Base-by-base conservation (phyloP, 768 basidiomycete genomes). In the Mycena alexandri region DNA sequence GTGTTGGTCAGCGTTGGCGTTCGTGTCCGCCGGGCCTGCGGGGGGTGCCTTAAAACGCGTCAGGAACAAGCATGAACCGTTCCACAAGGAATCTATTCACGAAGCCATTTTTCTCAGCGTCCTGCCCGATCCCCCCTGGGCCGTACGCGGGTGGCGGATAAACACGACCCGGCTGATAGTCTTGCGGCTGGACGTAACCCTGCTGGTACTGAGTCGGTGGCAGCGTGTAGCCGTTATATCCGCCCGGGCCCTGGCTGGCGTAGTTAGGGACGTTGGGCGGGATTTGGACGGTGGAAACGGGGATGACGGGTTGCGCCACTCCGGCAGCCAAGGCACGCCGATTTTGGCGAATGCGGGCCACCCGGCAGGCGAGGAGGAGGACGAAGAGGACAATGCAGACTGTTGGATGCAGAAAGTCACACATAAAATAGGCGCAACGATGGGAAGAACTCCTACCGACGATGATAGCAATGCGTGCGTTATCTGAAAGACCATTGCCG, bases 201-300 rank as follows among this genome's bases (percentile, higher is more conserved):
- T 52, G 50, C 22, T 14, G 41, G 5, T 6, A 13, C 21, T 48
- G 24, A 19, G 48, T 50, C 36, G 51, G 44, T 14, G 61, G 61
- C 11, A 63, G 12, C 10, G 61, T 33, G 33, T 62, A 62, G 12
- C 51, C 51, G 29, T 62, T 62, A 52, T 53, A 62, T 5, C 61
- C 61, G 36, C 60, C 60, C 16, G 50, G 60, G 8, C 60, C 60
- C 41, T 61, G 59, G 2, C 17, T 11, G 4, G 61, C 60, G 42
- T 51, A 61, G 41, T 61, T 51, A 11, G 58, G 33, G 1, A 19
- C 47, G n/a, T 21, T 24, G 16, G 47, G 36, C 1, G 38, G 38
- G 38, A 33, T 25, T 17, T 62, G 29, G 3, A 41, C 33, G 19
- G 46, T 44, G 8, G 29, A 29, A 19, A 36, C 16, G 10, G 48